Conservation (phyloP, 306 rosid species). For the Trifolium dubium region DNA sequence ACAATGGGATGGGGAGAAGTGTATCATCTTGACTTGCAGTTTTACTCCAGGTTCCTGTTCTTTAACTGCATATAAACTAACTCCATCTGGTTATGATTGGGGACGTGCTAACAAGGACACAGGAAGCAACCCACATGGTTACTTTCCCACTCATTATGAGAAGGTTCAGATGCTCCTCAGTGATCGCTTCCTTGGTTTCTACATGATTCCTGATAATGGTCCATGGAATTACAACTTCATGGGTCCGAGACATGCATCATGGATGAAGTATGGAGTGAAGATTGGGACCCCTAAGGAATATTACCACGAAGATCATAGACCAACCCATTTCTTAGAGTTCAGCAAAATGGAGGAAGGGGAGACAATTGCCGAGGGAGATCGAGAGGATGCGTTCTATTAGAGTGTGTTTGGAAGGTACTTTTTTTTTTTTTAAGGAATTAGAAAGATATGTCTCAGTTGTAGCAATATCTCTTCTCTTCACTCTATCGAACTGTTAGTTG, state of each 20-base stretch:
- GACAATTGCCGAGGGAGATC: slow-evolving; percentile 72
- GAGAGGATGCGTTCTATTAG: slow-evolving; percentile 77
- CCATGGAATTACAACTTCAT: slow-evolving; percentile 99
- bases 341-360: slow-evolving; percentile 96
- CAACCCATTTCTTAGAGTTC: slow-evolving; percentile 94
- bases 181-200: slow-evolving; percentile 96
- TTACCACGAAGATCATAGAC: slow-evolving; percentile 95
- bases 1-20: slow-evolving; percentile 99
- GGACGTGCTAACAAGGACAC: slow-evolving; percentile 96
- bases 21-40: slow-evolving; percentile 94
- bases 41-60: slow-evolving; percentile 99
- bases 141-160: slow-evolving; percentile 97
- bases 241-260: slow-evolving; percentile 94
- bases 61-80: slow-evolving; percentile 89
- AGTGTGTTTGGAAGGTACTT: not conserved
- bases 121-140: slow-evolving; percentile 96
- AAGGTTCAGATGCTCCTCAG: slow-evolving; percentile 99
- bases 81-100: slow-evolving; percentile 99
- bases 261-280: slow-evolving; percentile 91
- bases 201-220: slow-evolving; percentile 96
- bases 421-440: not conserved
- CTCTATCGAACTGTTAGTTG: not conserved
- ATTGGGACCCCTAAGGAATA: slow-evolving; percentile 90
- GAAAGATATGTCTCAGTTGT: not conserved
- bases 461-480: not conserved